These are phyloP conservation scores for Zizania palustris DNA, from an alignment of 202 grass and related monocot genomes.

Conservation along the genomic window DNA sequence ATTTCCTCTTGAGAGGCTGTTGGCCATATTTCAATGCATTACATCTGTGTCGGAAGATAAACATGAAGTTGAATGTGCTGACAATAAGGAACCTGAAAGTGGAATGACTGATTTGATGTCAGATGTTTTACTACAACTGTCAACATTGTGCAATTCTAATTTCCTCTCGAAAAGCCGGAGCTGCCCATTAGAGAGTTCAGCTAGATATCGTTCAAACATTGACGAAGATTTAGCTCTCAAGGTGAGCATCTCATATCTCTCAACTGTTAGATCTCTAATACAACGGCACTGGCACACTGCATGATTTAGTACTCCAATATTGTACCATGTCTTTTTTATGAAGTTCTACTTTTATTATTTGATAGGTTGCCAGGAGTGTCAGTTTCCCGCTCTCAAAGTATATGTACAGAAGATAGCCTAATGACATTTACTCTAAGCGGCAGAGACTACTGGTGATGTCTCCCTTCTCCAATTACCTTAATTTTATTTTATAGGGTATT, in stretches of 20 bases:
- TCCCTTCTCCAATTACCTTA: conserved; percentile 17
- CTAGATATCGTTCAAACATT: conserved; percentile 79
- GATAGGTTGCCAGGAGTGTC: conserved; percentile 89
- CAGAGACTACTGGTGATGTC: conserved; percentile 19
- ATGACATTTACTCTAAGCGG: conserved; percentile 28
- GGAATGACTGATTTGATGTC: conserved; percentile 68
- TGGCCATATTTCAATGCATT: conserved; percentile 97
- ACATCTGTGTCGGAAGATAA: conserved; percentile 74
- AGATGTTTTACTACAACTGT: conserved; percentile 87
- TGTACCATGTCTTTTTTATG: conserved; percentile 30
- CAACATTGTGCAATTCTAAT: conserved; percentile 96
- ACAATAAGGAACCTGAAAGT: conserved; percentile 31
- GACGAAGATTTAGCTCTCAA: conserved; percentile 98
- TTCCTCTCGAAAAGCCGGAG: conserved; percentile 83
- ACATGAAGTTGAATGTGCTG: conserved; percentile 54
- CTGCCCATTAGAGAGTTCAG: conserved; percentile 87
- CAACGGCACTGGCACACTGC: not conserved
- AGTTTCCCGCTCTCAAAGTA: conserved; percentile 89
- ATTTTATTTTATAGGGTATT: conserved; percentile 30
- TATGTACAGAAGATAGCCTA: conserved; percentile 89
- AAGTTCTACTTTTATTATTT: conserved; percentile 44
- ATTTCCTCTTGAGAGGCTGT: conserved; percentile 90
- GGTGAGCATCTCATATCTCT: conserved; percentile 48
- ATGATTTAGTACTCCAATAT: conserved; percentile 8
- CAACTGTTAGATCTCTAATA: not conserved